phyloP scores from a whole-genome alignment of 2,329 filamentous ascomycete species.

The Trichophyton benhamiae region DNA sequence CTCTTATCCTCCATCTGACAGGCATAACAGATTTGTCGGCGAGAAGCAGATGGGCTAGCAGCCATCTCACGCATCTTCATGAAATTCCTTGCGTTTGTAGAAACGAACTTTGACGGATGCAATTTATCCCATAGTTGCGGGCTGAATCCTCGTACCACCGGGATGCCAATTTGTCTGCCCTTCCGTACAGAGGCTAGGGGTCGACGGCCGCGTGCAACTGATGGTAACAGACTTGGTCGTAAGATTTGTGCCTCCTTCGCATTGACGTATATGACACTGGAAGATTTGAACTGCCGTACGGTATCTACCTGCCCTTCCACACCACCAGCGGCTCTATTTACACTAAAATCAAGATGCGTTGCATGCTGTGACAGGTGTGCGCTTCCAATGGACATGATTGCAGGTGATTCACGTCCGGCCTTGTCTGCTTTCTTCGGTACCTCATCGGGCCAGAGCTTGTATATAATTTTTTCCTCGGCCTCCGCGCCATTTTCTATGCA shows the following conservation, averaged over 20 bases:
- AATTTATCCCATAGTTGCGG: conserved; percentile 61
- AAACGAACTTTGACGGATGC: conserved; percentile 42
- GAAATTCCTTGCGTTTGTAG: conserved; percentile 32
- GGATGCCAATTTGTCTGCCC: conserved; percentile 68
- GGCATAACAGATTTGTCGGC: conserved; percentile 35
- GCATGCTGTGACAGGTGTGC: background rate
- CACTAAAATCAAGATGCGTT: conserved; percentile 15
- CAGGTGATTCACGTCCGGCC: conserved; percentile 1
- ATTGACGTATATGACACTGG: conserved; percentile 80
- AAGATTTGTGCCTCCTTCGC: conserved; percentile 66
- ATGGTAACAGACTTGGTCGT: conserved; percentile 73
- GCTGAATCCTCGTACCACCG: conserved; percentile 83
- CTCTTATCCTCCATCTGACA: conserved; percentile 52
- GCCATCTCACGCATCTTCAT: conserved; percentile 29
- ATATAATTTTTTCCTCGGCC: conserved; percentile 81
- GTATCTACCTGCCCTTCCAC: conserved; percentile 33
- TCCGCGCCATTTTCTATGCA: conserved; percentile 79
- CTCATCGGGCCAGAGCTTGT: conserved; percentile 65
- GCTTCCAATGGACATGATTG: background rate
- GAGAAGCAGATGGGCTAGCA: conserved; percentile 15
- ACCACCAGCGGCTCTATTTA: conserved; percentile 33
- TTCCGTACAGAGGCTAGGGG: conserved; percentile 77
- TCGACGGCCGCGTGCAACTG: conserved; percentile 67
- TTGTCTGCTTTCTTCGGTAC: background rate
- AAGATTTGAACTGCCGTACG: conserved; percentile 53